Percentiles rank a stretch among this genome's conserved stretches.
These are phyloP conservation scores for Termitomyces eurrhizus DNA, from an alignment of 768 basidiomycete genomes.

Conservation along the genomic window DNA sequence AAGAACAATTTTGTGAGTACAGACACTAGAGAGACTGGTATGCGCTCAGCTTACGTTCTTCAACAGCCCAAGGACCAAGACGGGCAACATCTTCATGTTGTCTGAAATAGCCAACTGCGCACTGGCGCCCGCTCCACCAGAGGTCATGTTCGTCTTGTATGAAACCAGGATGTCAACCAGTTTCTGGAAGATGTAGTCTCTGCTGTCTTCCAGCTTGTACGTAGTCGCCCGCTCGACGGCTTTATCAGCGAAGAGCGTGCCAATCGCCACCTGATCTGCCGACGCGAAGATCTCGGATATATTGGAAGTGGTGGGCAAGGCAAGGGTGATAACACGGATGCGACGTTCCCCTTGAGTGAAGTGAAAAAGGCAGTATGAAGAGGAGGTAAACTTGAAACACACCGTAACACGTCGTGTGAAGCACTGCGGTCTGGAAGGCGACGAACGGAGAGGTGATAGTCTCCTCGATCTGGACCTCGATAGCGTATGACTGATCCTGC, in stretches of 20 bases:
- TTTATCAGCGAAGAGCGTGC: constrained; percentile 84
- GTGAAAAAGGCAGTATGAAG: not conserved
- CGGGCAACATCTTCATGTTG: constrained; percentile 92
- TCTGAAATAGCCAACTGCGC: constrained; percentile 91
- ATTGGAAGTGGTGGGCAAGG: constrained; percentile 83
- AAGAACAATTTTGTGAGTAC: not conserved
- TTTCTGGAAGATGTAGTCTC: constrained; percentile 81
- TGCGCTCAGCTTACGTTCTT: constrained; percentile 70
- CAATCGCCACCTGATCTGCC: constrained; percentile 84
- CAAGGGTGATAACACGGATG: constrained; percentile 86
- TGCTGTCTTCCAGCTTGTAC: constrained; percentile 84
- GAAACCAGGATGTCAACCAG: constrained; percentile 80
- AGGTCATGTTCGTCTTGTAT: constrained; percentile 96
- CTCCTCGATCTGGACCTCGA: constrained; percentile 95
- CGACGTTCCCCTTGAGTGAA: constrained; percentile 60
- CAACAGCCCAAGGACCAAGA: constrained; percentile 83
- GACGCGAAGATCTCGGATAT: constrained; percentile 88
- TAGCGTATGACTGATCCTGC: constrained; percentile 91
- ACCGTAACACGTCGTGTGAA: constrained; percentile 94
- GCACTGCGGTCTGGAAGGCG: constrained; percentile 90
- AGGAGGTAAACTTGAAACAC: constrained; percentile 15
- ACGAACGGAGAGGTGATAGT: constrained; percentile 87
- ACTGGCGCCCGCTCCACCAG: constrained; percentile 88
- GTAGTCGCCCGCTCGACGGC: constrained; percentile 86
- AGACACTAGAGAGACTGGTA: not conserved